Base-by-base conservation (phyloP, 2,329 filamentous ascomycete genomes). In the Lasiodiplodia theobromae region DNA sequence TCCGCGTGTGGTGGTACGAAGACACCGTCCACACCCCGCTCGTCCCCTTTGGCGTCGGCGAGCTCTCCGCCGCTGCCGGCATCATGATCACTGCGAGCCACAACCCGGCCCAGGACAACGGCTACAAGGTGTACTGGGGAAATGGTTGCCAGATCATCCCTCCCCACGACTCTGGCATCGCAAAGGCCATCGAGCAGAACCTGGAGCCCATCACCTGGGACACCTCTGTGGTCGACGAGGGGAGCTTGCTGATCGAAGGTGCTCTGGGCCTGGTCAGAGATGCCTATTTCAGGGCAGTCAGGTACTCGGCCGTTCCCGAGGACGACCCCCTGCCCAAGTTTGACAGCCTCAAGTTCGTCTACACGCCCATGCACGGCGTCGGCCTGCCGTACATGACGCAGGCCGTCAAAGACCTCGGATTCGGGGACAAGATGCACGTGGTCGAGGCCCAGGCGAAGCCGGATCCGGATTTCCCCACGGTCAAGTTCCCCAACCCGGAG, bases 71-170 rank as follows among this genome's bases (percentile, higher is more conserved):
- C 38, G 84, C 82, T 4, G 88, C 86, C 53, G 88, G 88, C 23
- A 81, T 91, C 37, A 90, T 91, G 88, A 84, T 91, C 47, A 91
- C 88, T 16, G 88, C 88, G 38, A 89, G 87, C 73, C 88, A 89
- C 76, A 90, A 91, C 72, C 88, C 88, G 16, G 85, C 87, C 56
- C 81, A 85, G 72, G 88, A 90, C 74, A 90, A 90, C 74, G 88
- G 88, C 23, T 90, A 90, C 78, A 91, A 91, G 78, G 88, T 91
- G 10, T 91, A 90, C 78, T 89, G 86, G 81, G 82, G 81, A 18
- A 90, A 89, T 73, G 88, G 88, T 2, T 88, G 87, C 73, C 88
- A 91, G 74, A 90, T 91, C 71, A 89, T 90, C 66, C 84, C 87
- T 11, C 88, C 88, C 3, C 85, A 87, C 70, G 88, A 90, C 71